Evolutionary conservation across 2,329 filamentous ascomycete genomes (phyloP), one percentile per base, ranked within the genome.

Genomic region (Pseudopithomyces maydicus): DNA sequence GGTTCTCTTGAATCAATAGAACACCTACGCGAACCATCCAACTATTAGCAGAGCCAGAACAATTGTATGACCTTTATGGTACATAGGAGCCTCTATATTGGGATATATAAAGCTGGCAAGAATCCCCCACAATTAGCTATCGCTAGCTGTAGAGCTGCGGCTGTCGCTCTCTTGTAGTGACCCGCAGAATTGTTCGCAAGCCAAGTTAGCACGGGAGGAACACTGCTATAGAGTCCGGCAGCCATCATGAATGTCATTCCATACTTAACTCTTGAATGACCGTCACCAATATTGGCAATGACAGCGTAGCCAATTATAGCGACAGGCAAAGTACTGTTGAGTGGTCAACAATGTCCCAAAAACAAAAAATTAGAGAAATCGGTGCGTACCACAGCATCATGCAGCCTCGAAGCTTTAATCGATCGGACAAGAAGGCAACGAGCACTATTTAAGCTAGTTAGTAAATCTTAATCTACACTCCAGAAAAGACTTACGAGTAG

Each of bases 231-330:
- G 67, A 88, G 79, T 6, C 87, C 87, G 0, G 82, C 83, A 0
- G 87, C 84, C 85, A 89, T 88, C 52, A 90, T 76, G 65, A 87
- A 88, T 0, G 86, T 88, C 84, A 88, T 88, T 42, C 80, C 86
- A 63, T 88, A 89, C 51, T 85, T 82, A 11, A 36, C 35, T 14
- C 35, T 14, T 5, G 83, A 78, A 1, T 80, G 77, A 1, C 84
- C 70, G 22, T 79, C 77, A 8, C 77, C 67, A 15, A 82, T 78
- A 48, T 85, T 84, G 58, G 84, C 84, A 54, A 89, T 88, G 4
- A 83, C 83, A 0, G 81, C 86, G 62, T 90, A 89, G n/a, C 87
- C 87, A n/a, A 83, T 77, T 52, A 90, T 89, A 17, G 87, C 85
- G 44, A 89, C 77, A 7, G 86, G 85, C 0, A 90, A 76, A 0